Evolutionary conservation across 2,329 filamentous ascomycete genomes (phyloP), one percentile per base, ranked within the genome.

Genomic region (Helotiales sp.): DNA sequence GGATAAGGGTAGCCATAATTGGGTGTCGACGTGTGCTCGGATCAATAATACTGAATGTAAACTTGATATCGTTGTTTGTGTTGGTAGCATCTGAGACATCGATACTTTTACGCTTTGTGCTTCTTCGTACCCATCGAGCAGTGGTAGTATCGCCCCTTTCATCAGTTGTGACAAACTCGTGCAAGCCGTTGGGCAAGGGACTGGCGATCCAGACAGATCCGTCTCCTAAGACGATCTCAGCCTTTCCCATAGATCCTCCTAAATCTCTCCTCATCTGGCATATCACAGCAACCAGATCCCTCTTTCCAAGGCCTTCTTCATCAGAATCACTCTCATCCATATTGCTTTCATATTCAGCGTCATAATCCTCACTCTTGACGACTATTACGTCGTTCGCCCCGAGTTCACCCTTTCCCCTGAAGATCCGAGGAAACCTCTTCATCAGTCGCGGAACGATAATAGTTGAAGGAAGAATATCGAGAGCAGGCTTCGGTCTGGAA

Each of bases 21-120:
- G 90, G 89, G 68, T 93, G 90, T 12, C 87, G 83, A 31, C 88
- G 79, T 8, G 82, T 83, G 47, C 81, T 81, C 0, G 88, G 83
- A 64, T 89, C 84, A 66, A 93, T 86, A 61, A 91, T 84, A 74
- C 88, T 91, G 70, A 93, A 93, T 8, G 85, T 90, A 75, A 87
- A 93, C 69, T 84, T 85, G 57, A 74, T 76, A 47, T 83, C 81
- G 38, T 63, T 47, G 64, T 63, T 51, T 65, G 57, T 27, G 69
- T 65, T 46, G 62, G 67, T 17, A 46, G 65, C 67, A 25, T 72
- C 67, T 52, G 63, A 57, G 9, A 55, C 33, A 36, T 69, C 64
- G 12, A 59, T 40, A 46, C 54, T 64, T 63, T 60, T 63, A 61
- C 73, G 62, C 76, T 79, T 71, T 12, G 63, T 64, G 54, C 60